Percentiles rank a stretch among this genome's conserved stretches.
Evolutionary conservation across 306 rosid genomes (phyloP).

Genomic region (Dalbergia cultrata): DNA sequence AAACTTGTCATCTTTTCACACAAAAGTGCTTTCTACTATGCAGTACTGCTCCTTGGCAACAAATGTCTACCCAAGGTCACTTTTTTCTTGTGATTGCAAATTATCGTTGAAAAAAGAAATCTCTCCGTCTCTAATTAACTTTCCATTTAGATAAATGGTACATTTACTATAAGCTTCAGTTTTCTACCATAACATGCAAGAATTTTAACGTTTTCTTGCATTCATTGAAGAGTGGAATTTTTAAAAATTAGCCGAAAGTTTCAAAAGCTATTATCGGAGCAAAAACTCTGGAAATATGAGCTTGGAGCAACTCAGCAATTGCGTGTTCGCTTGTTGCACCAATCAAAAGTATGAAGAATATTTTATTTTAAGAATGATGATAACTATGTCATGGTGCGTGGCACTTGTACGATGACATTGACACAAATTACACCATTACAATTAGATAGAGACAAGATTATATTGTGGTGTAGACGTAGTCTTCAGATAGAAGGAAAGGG

Average conservation of each 20-base stretch:
- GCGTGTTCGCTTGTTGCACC: neutral
- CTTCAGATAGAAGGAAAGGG: neutral
- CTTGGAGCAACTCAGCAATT: neutral
- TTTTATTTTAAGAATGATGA: neutral
- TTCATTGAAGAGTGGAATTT: neutral
- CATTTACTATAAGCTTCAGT: neutral
- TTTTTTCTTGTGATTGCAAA: too few species aligned
- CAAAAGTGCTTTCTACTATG: too few species aligned
- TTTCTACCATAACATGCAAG: neutral
- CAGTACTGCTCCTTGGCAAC: too few species aligned
- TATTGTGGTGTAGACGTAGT: constrained; percentile 25
- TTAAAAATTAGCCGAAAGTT: neutral
- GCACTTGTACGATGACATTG: neutral
- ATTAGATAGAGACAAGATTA: constrained; percentile 18
- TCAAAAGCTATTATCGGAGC: neutral
- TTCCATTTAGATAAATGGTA: too few species aligned
- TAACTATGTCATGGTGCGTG: constrained; percentile 12
- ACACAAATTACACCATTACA: constrained; percentile 11
- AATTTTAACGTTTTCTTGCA: neutral
- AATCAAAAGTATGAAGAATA: neutral
- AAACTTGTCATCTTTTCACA: too few species aligned
- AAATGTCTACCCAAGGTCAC: too few species aligned
- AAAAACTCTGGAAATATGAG: neutral
- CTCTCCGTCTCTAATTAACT: too few species aligned
- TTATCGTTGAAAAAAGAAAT: too few species aligned